Evolutionary conservation across 495 filamentous ascomycete genomes (phyloP), one percentile per base, ranked within the genome.

Genomic region (Lasiosphaeria ovina): DNA sequence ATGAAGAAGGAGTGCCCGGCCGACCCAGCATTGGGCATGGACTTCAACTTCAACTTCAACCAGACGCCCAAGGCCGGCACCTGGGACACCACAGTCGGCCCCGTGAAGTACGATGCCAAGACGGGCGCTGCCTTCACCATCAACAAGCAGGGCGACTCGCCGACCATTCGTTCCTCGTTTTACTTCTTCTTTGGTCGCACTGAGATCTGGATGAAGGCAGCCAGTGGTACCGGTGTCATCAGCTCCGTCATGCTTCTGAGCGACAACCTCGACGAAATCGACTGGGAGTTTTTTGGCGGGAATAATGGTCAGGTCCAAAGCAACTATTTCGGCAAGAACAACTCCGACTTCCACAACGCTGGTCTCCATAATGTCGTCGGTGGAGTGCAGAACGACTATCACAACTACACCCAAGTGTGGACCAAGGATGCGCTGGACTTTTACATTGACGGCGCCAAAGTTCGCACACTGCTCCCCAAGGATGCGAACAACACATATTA

Each of bases 301-400:
- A 84, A 90, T 64, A 70, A 74, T 47, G 77, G 75, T 49, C 69
- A 80, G 32, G 89, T 84, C 14, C 84, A 89, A 66, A 92, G 80
- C 76, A 95, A 95, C 75, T 96, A 91, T 68, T 96, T 92, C 64
- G 91, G 92, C 66, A 93, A 94, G 71, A 91, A 90, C 42, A 72
- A 83, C 14, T 71, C 55, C n/a, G 74, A 74, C 45, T 71, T 64
- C 63, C 50, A 62, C 61, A 92, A 90, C 48, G 89, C 82, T 55
- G 78, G 77, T 32, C 83, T 80, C 66, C 81, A 86, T 66, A 67
- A 76, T 7, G 70, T 79, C 48, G 69, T 77, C 14, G 71, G 69
- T 58, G 66, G 64, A 36, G 67, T 72, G 5, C 71, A 72, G 49
- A 60, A 67, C 55, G 76, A 78, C 54, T 90, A 86, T 71, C 88